These are phyloP conservation scores for Cladosporium sp. DNA, from an alignment of 2,329 filamentous ascomycete species.

Conservation along the genomic window DNA sequence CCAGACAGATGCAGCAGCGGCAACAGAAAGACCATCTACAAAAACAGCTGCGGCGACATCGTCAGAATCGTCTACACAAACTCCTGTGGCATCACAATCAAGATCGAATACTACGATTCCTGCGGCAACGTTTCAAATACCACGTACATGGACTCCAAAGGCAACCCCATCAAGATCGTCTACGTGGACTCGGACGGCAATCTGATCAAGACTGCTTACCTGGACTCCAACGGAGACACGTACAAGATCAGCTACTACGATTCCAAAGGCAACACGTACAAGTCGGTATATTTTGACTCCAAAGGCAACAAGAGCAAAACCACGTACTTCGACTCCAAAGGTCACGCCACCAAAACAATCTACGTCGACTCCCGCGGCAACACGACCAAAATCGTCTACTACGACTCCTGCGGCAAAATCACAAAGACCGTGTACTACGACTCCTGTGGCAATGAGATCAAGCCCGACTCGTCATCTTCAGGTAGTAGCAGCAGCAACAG, in stretches of 20 bases:
- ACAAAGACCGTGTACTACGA: constrained; percentile 1
- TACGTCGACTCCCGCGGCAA: not conserved
- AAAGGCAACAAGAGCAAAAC: not conserved
- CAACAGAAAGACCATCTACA: constrained; percentile 10
- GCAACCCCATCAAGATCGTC: constrained; percentile 4
- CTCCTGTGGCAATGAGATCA: constrained; percentile 1
- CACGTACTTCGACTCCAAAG: not conserved
- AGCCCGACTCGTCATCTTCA: not conserved
- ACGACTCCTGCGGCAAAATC: constrained; percentile 1
- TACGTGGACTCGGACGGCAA: not conserved
- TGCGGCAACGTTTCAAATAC: not conserved
- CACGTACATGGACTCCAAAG: constrained; percentile 3
- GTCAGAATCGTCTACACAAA: constrained; percentile 10
- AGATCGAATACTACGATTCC: not conserved
- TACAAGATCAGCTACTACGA: constrained; percentile 12
- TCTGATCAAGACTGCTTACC: not conserved
- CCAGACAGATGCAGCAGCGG: not conserved
- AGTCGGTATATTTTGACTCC: not conserved
- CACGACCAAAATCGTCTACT: not conserved
- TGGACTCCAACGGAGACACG: not conserved
- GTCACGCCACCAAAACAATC: not conserved
- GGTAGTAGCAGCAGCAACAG: not conserved
- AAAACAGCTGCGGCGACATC: constrained; percentile 10
- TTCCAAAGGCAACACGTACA: constrained; percentile 9
- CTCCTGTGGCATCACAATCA: not conserved